A percentile compares a stretch with the other conserved stretches of the same genome.
These are phyloP conservation scores for Poa annua DNA, from an alignment of 176 grass and related monocot species.

Conservation along the genomic window DNA sequence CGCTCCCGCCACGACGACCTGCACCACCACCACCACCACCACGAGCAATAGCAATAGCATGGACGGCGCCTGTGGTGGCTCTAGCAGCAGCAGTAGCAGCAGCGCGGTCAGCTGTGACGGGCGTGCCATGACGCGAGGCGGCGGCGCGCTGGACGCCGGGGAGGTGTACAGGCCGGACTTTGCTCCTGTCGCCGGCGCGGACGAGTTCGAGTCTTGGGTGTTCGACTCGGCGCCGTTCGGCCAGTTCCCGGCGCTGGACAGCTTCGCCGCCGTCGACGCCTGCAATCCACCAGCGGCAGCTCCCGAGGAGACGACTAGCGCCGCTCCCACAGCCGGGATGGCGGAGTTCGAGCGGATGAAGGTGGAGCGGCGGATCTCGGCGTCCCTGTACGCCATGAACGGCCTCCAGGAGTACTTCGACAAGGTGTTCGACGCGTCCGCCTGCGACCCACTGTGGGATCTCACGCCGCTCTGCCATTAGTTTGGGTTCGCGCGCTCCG, in stretches of 20 bases:
- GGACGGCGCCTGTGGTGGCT: slow-evolving; percentile 8
- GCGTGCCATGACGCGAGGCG: slow-evolving; percentile 30
- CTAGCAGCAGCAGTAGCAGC: slow-evolving; percentile 19
- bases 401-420: slow-evolving; percentile 87
- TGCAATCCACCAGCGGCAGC: slow-evolving; percentile 24
- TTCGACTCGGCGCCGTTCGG: slow-evolving; percentile 59
- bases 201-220: slow-evolving; percentile 63
- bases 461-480: slow-evolving; percentile 63
- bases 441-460: slow-evolving; percentile 63
- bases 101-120: slow-evolving; percentile 26
- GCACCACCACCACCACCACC: slow-evolving; percentile 32
- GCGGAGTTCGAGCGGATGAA: slow-evolving; percentile 85
- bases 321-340: slow-evolving; percentile 37
- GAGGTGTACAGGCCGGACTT: slow-evolving; percentile 67
- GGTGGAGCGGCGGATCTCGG: slow-evolving; percentile 79
- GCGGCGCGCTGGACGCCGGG: slow-evolving; percentile 34
- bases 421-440: slow-evolving; percentile 59
- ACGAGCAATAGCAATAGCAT: slow-evolving; percentile 31
- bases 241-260: slow-evolving; percentile 50
- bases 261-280: slow-evolving; percentile 46
- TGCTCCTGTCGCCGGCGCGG: neutral
- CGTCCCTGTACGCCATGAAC: slow-evolving; percentile 74
- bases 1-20: neutral
- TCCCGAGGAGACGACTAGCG: slow-evolving; percentile 25
- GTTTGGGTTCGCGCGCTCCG: neutral